Base-by-base conservation (phyloP, 2,329 filamentous ascomycete genomes). In the Bimuria novae-zelandiae region DNA sequence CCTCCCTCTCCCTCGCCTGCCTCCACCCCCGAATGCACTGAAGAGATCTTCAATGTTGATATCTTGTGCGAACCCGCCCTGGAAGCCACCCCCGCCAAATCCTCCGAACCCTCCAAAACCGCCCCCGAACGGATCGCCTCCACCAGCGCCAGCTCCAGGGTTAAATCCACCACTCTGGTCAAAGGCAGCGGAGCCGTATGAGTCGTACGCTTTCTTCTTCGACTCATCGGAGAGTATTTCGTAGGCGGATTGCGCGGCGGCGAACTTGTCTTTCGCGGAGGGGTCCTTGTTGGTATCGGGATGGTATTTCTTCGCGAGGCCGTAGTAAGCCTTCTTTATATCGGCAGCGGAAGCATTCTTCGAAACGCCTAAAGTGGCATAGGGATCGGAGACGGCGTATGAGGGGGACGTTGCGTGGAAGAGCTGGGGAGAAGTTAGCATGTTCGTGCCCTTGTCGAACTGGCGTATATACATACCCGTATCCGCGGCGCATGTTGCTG, bases 251-350 rank as follows among this genome's bases (percentile, higher is more conserved):
- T 99, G 94, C 49, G 95, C 90, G 64, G 97, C 93, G 59, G 88
- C 84, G 68, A 99, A 99, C 67, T 89, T 93, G 66, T 97, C 94
- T 73, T 97, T 97, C 30, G 94, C 92, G n/a, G 80, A 83, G 2
- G 90, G 75, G 64, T 97, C 94, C 75, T 97, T 97, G 81, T 97
- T 99, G 30, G 94, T 97, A 73, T 99, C 94, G 7, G 94, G 94
- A 68, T 99, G 94, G 72, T 86, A 99, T 71, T 97, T 99, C 77
- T 99, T 99, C 17, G 94, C 94, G 54, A 97, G 81, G 45, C 92
- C 90, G 72, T 99, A 99, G 79, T 99, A 99, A 3, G 94, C 92
- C 75, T 97, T 97, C 74, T 99, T 99, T 73, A 99, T 97, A 30
- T 97, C 93, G 54, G 85, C 80, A 3, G 91, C 79, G 1, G 90